These are phyloP conservation scores for Bipolaris gigantea DNA, from an alignment of 2,329 filamentous ascomycete genomes.

Conservation along the genomic window DNA sequence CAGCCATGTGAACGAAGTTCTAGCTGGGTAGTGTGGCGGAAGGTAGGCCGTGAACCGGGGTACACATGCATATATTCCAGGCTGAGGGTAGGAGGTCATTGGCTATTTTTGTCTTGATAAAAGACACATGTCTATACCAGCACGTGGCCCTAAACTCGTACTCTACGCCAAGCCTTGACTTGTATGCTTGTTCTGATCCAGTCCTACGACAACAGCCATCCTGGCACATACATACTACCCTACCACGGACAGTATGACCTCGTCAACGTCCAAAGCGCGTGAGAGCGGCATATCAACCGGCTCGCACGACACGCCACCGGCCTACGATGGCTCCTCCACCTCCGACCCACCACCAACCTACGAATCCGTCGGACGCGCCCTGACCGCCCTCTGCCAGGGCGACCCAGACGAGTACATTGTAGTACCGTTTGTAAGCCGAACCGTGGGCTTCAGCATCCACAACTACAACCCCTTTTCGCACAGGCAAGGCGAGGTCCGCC, in stretches of 20 bases:
- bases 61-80: not conserved
- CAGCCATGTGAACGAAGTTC: not conserved
- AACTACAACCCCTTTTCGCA: slow-evolving; percentile 18
- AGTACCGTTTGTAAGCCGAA: slow-evolving; percentile 17
- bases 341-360: slow-evolving; percentile 9
- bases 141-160: no score
- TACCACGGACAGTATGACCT: not conserved
- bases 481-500: slow-evolving; percentile 6
- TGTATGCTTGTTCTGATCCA: no score
- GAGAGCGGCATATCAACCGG: not conserved
- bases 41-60: no score
- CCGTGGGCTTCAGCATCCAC: slow-evolving; percentile 11
- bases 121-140: no score
- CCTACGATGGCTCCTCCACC: slow-evolving; percentile 3
- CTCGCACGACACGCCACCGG: slow-evolving; percentile 2
- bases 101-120: no score
- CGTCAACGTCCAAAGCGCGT: not conserved
- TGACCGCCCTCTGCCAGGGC: slow-evolving; percentile 6
- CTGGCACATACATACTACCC: no score
- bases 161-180: no score
- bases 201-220: no score
- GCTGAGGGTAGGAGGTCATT: not conserved
- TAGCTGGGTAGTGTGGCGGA: not conserved
- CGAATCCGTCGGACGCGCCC: slow-evolving; percentile 6
- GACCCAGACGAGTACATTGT: slow-evolving; percentile 16